Percentiles rank a stretch among this genome's conserved stretches.
Conservation (phyloP, 192 early-diverging fungal genomes). For the Linnemannia hyalina region DNA sequence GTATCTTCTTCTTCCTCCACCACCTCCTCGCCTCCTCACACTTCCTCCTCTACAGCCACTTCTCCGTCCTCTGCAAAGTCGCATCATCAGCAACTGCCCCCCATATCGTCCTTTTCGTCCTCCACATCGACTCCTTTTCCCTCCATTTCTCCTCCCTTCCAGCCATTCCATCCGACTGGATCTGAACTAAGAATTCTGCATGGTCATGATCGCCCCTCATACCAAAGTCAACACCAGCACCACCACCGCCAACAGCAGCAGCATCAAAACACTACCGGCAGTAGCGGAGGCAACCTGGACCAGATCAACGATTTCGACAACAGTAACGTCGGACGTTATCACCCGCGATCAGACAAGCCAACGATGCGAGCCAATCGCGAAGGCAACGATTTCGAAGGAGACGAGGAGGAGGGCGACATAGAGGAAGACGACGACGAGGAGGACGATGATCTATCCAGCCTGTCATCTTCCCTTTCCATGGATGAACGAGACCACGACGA, state of each 20-base stretch:
- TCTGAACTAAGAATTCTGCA: slow-evolving; percentile 2
- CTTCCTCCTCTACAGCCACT: neutral
- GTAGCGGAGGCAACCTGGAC: neutral
- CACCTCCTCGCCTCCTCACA: neutral
- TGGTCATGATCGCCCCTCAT: neutral
- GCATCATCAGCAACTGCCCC: neutral
- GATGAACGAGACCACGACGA: neutral
- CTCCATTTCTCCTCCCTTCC: slow-evolving; percentile 10
- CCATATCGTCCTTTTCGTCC: neutral
- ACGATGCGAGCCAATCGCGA: slow-evolving; percentile 10
- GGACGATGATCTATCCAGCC: slow-evolving; percentile 5
- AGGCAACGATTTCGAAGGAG: neutral
- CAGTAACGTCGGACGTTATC: slow-evolving; percentile 1
- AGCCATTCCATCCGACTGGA: neutral
- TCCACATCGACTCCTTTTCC: slow-evolving; percentile 9
- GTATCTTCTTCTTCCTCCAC: neutral
- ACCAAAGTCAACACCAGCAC: slow-evolving; percentile 1
- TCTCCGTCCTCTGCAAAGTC: neutral
- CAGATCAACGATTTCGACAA: slow-evolving; percentile 7
- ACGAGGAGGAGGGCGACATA: neutral
- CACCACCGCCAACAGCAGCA: neutral
- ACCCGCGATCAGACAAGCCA: neutral
- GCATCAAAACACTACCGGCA: neutral
- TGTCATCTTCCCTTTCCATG: neutral
- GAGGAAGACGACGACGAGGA: slow-evolving; percentile 1